Percentiles rank a stretch among this genome's conserved stretches.
These are phyloP conservation scores for Monosporascus cannonballus DNA, from an alignment of 2,329 filamentous ascomycete genomes.

Conservation along the genomic window DNA sequence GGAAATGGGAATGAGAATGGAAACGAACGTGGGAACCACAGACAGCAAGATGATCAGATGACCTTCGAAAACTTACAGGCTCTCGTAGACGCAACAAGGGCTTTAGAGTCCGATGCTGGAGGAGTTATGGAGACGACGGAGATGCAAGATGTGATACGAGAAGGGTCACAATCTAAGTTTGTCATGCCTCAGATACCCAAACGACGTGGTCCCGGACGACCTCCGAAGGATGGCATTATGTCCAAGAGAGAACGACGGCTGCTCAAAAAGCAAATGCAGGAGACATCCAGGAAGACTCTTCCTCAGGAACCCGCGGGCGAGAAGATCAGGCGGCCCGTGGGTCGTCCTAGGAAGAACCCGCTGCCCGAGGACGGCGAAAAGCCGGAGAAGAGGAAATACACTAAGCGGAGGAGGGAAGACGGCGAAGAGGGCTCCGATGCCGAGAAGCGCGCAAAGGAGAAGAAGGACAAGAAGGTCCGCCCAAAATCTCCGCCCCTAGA, in stretches of 20 bases:
- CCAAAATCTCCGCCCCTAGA: slow-evolving; percentile 56
- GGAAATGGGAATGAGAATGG: slow-evolving; percentile 19
- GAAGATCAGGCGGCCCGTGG: slow-evolving; percentile 57
- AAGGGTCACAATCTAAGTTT: slow-evolving; percentile 21
- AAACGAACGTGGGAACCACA: slow-evolving; percentile 7
- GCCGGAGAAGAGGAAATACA: slow-evolving; percentile 61
- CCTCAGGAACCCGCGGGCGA: slow-evolving; percentile 41
- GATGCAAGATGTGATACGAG: slow-evolving; percentile 3
- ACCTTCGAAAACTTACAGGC: background rate
- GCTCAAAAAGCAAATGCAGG: slow-evolving; percentile 53
- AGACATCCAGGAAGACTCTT: slow-evolving; percentile 45
- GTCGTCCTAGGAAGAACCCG: slow-evolving; percentile 58
- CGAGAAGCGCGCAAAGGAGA: slow-evolving; percentile 50
- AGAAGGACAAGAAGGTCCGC: slow-evolving; percentile 53
- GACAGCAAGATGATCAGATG: slow-evolving; percentile 10
- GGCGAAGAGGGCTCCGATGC: slow-evolving; percentile 50
- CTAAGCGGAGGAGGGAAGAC: slow-evolving; percentile 54
- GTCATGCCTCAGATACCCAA: slow-evolving; percentile 45
- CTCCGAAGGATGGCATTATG: slow-evolving; percentile 78
- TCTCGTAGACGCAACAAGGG: background rate
- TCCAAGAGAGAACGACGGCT: slow-evolving; percentile 68
- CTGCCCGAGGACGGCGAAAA: slow-evolving; percentile 50
- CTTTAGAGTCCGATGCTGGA: background rate
- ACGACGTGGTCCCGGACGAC: slow-evolving; percentile 71
- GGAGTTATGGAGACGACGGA: slow-evolving; percentile 6